Evolutionary conservation across 768 basidiomycete species (phyloP).

Genomic region (Atractiella rhizophila): DNA sequence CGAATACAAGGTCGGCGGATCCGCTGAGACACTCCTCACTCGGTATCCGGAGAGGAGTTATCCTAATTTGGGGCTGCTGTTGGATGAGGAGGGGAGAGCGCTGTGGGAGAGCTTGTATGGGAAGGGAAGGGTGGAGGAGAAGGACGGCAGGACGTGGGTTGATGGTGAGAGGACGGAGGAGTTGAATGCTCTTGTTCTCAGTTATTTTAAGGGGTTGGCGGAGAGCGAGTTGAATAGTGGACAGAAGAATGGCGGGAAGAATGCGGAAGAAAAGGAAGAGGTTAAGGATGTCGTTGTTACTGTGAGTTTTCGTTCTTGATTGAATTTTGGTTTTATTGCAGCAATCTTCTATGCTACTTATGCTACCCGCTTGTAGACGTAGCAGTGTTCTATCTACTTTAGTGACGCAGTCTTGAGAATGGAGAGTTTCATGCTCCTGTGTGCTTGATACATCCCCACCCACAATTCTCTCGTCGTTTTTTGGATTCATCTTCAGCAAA

Average conservation of each 20-base stretch:
- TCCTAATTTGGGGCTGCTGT: conserved; percentile 56
- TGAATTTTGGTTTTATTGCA: no score
- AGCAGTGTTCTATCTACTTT: no score
- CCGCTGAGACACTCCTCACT: conserved; percentile 59
- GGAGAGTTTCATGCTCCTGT: background rate
- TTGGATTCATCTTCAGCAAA: no score
- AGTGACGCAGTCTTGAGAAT: background rate
- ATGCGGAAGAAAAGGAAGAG: conserved; percentile 40
- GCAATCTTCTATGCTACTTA: no score
- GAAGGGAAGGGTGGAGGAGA: background rate
- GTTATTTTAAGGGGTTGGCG: conserved; percentile 69
- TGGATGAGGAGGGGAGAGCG: conserved; percentile 32
- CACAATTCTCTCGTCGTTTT: no score
- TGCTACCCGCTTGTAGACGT: no score
- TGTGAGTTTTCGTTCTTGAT: conserved; percentile 22
- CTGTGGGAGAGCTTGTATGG: conserved; percentile 22
- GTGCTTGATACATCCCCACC: background rate
- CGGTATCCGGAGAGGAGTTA: conserved; percentile 75
- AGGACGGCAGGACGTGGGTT: background rate
- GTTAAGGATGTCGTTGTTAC: conserved; percentile 66
- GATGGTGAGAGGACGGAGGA: conserved; percentile 45
- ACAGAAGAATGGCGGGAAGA: conserved; percentile 56
- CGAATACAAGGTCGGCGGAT: conserved; percentile 60
- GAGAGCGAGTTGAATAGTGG: conserved; percentile 40
- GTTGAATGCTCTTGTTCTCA: conserved; percentile 75